Evolutionary conservation across 495 filamentous ascomycete species (phyloP), one percentile per base, ranked within the genome.

Genomic region (Chlorociboria aeruginascens): DNA sequence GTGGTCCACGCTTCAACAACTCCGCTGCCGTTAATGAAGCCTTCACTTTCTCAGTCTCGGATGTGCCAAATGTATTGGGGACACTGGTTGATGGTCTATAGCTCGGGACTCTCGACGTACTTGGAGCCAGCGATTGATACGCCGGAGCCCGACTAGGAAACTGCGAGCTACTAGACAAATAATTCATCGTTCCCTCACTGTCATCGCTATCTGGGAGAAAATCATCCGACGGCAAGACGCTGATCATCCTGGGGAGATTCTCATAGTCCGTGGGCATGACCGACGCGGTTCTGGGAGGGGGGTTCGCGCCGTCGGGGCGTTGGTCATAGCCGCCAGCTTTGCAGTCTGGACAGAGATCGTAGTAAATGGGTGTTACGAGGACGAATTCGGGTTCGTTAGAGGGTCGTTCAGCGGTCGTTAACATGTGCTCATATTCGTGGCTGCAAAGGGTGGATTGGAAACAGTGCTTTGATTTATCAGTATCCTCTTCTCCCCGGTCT

Each of bases 341-440:
- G 32, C 44, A 46, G 0, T 36, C 44, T 12, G 44, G 44, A 16
- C 44, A 46, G 44, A 46, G 44, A 10, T 20, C 44, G 32, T 25
- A 31, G 14, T 10, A 25, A 6, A 36, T 14, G 9, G 44, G 33
- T 11, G 11, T 40, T 1, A 40, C 36, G 17, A 46, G 44, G 32
- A 46, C 44, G 11, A 25, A 3, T 8, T 46, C 44, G 0, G 14
- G 13, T n/a, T 36, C 11, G 32, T 10, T 14, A 3, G 32, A 9
- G 14, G 35, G 2, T 2, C 44, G 44, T 12, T 46, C 32, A 4
- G 25, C 32, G 44, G 35, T 16, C n/a, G 44, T 46, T 4, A 46
- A 6, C 16, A 32, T 38, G 16, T 46, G 44, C 17, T 36, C 32
- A 16, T 37, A 46, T 16, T 46, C 44, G 32, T 46, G 44, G 4